Evolutionary conservation across 2,329 filamentous ascomycete genomes (phyloP).

Genomic region (Amauroascus verrucosus): DNA sequence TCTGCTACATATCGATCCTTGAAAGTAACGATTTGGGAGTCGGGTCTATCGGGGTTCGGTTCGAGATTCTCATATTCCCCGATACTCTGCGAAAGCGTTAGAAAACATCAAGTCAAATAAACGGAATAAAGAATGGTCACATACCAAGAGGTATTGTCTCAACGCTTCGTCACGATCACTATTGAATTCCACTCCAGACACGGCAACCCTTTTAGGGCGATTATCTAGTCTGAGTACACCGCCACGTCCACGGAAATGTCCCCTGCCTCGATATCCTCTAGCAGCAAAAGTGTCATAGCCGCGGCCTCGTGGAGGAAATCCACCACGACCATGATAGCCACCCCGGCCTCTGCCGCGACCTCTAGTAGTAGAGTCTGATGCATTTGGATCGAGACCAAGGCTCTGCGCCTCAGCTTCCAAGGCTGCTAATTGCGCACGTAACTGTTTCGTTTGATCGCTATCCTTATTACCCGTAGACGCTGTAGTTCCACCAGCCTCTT

Average conservation of each 20-base stretch:
- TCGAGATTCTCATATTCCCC: constrained; percentile 40
- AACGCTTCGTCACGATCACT: constrained; percentile 46
- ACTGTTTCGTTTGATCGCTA: constrained; percentile 41
- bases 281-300: constrained; percentile 32
- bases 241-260: constrained; percentile 34
- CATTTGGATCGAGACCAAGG: constrained; percentile 42
- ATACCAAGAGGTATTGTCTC: constrained; percentile 46
- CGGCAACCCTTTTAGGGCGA: constrained; percentile 44
- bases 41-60: constrained; percentile 30
- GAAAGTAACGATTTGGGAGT: constrained; percentile 37
- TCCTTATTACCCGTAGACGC: constrained; percentile 26
- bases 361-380: constrained; percentile 21
- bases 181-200: constrained; percentile 41
- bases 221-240: constrained; percentile 50
- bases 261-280: constrained; percentile 37
- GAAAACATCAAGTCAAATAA: not conserved
- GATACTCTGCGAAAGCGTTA: constrained; percentile 27
- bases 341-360: constrained; percentile 23
- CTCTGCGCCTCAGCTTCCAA: constrained; percentile 47
- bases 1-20: constrained; percentile 46
- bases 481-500: constrained; percentile 9
- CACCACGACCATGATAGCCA: constrained; percentile 27
- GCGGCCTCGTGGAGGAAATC: constrained; percentile 24
- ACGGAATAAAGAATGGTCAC: constrained; percentile 13
- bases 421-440: constrained; percentile 46